Base-by-base conservation (phyloP, 139 green algal species). In the Picochlorum sp. region DNA sequence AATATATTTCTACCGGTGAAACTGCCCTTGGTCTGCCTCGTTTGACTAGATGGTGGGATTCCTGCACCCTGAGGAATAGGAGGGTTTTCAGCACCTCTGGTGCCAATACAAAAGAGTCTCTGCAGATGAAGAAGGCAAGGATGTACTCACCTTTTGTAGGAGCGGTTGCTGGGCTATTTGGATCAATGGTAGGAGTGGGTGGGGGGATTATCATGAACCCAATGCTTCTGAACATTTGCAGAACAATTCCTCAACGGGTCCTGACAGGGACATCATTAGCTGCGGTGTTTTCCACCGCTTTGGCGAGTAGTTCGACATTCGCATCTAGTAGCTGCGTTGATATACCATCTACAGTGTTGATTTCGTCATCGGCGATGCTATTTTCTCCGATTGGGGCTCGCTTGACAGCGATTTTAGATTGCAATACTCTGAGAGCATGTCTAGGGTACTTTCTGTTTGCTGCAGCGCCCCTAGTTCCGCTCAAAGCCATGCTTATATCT, bases 171-270 rank as follows among this genome's bases (percentile, higher is more conserved):
- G 85, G 85, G 16, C 57, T 76, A 9, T 92, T 92, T 72, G 85
- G 85, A 20, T 85, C 74, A 70, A 45, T 92, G 7, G 81, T 92
- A 15, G 85, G 85, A 1, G 85, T 92, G n/a, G 85, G 85, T 5
- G 85, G 85, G 6, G 85, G 85, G 2, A 83, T 91, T 47, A 60
- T 92, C 23, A 92, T 92, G 15, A 80, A 77, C 3, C 85, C 85
- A 3, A 60, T 79, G 45, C 85, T 92, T 21, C 74, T 81, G 2
- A 75, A 69, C 23, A 57, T 77, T 1, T 90, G 83, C 77, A 83
- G 72, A 70, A 68, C 24, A 30, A 74, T 80, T 9, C 71, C 73
- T 5, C 73, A 80, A 57, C 28, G 47, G 47, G 28, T 80, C 7
- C 77, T 92, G 14, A 77, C 66, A 8, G 85, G 85, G 21, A 90